Base-by-base conservation (phyloP, 768 basidiomycete species). In the Collybia sp. region DNA sequence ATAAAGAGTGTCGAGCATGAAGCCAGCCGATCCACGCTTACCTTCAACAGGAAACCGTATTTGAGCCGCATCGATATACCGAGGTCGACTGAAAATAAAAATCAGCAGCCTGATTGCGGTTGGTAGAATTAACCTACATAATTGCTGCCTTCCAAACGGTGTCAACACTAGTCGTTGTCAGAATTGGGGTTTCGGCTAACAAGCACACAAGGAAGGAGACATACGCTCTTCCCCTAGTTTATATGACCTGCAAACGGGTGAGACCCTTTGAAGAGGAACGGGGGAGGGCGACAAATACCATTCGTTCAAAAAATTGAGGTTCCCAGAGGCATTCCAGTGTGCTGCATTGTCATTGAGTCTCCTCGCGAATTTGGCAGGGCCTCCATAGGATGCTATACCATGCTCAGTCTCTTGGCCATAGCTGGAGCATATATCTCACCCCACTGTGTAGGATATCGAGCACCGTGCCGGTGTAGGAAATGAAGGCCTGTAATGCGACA, bases 71-170 rank as follows among this genome's bases (percentile, higher is more conserved):
- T 78, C 9, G 86, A 83, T 11, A 88, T 72, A 32, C 85, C 82
- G 46, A 89, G 65, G 54, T 83, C 80, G 56, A 70, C 82, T 84
- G 46, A 1, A 25, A 18, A 12, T 16, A 20, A 42, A 20, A 15
- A 9, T 45, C 1, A 20, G 30, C 10, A 40, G 4, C 8, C 20
- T 25, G 12, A 42, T 12, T 15, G 4, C 3, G 11, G 13, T 10
- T 40, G 36, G 5, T 2, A 12, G 17, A 30, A 3, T 30, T 8
- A 8, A 11, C 67, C 83, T 47, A 87, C 84, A 94, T 3, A 93
- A 66, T 53, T 96, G 92, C 55, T 88, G 82, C 40, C 93, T 71
- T 40, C 93, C 92, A 50, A 94, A 94, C 0, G 92, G 89, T n/a
- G 92, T 93, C 48, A 94, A 67, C 30, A 89, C 84, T 88, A 11